Conservation (phyloP, 2,329 filamentous ascomycete species). For the Hyphodiscus sp. region DNA sequence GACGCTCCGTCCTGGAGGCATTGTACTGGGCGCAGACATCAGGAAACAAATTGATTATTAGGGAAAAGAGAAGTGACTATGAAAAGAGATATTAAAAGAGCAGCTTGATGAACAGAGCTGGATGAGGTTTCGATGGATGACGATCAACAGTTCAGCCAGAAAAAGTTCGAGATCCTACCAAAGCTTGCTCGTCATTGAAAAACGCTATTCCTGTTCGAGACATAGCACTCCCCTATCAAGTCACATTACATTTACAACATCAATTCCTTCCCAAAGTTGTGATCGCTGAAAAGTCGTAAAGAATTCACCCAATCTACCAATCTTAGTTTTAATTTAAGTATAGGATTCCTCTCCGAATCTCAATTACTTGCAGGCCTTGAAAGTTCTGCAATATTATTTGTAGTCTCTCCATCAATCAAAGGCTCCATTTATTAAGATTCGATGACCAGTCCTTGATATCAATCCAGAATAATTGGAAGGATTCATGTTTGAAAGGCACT, state of each 20-base stretch:
- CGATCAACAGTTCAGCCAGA: not conserved
- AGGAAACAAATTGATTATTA: constrained; percentile 20
- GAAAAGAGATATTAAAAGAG: constrained; percentile 15
- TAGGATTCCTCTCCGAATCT: too few relatives aligned
- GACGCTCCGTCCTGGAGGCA: constrained; percentile 20
- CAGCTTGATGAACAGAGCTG: constrained; percentile 14
- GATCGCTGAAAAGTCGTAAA: too few relatives aligned
- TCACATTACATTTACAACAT: too few relatives aligned
- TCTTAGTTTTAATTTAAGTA: too few relatives aligned
- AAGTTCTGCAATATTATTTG: not conserved
- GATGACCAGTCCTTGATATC: too few relatives aligned
- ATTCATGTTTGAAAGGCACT: too few relatives aligned
- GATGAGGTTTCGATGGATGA: constrained; percentile 6
- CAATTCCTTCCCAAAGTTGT: too few relatives aligned
- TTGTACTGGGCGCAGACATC: constrained; percentile 25
- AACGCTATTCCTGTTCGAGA: not conserved
- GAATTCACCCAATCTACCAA: too few relatives aligned
- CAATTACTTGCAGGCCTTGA: not conserved
- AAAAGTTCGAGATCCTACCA: constrained; percentile 15
- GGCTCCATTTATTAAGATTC: too few relatives aligned
- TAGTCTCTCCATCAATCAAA: not conserved
- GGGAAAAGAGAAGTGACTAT: constrained; percentile 14
- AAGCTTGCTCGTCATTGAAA: not conserved
- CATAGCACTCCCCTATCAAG: too few relatives aligned
- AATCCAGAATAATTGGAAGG: too few relatives aligned